Evolutionary conservation across 2,329 filamentous ascomycete genomes (phyloP), one percentile per base, ranked within the genome.

Genomic region (Ophiognomonia clavigignenti-juglandacearum): DNA sequence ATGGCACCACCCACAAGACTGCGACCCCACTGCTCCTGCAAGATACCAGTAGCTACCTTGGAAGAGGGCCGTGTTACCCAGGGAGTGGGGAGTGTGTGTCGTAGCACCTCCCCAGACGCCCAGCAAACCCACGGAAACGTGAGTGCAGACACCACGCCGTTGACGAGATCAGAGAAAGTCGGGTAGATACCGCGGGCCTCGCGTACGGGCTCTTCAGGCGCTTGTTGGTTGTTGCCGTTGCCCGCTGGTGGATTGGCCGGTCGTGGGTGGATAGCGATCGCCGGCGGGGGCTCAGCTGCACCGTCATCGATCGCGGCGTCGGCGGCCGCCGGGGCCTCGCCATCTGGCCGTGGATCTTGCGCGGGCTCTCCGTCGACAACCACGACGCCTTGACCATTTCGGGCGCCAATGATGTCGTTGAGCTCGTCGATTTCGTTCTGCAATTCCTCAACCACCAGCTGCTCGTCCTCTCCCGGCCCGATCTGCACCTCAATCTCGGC

Each of bases 1-100:
- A 95, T 68, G 61, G 88, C 93, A 0, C 93, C 93, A 1, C 93
- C 93, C 1, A 93, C 77, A 3, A 98, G 72, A 59, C 88, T 96
- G 47, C 93, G 77, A 1, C 90, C 93, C 89, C 93, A 97, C 49
- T 84, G 82, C 56, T 86, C 80, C 60, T 93, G 87, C 26, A 98
- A 64, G 22, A 97, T 71, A 0, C 86, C 84, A 0, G 79, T 78
- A 0, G 54, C 54, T 16, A 37, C 24, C 3, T 77, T 71, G 29
- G 71, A 62, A 35, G 53, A 52, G 2, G 71, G 64, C 8, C 67
- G 65, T 0, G 69, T 68, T 9, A 85, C 82, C 82, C 86, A 90
- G 4, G 78, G 69, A 29, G 69, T 69, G 0, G 92, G 92, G 1
- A 96, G 70, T 0, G 78, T 65, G 10, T 80, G 62, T 13, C 85